Conservation (phyloP, 1,284 basidiomycete genomes). For the Ustilago nuda region DNA sequence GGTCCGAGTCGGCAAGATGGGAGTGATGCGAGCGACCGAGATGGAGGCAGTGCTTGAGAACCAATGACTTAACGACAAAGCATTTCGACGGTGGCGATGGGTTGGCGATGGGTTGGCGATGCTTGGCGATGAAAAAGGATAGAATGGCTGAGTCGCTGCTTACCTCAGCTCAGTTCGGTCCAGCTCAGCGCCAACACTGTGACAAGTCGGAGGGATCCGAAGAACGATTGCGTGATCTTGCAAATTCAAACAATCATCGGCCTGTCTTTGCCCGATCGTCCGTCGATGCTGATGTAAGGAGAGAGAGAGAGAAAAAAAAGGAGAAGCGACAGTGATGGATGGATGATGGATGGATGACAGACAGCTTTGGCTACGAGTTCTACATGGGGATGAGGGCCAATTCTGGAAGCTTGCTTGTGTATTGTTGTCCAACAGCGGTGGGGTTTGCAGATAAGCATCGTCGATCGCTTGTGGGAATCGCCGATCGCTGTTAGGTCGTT, state of each 20-base stretch:
- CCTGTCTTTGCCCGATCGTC: not conserved
- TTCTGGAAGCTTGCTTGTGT: not conserved
- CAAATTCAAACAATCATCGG: not conserved
- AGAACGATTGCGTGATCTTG: conserved; percentile 11
- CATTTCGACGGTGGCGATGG: not conserved
- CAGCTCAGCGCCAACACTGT: not conserved
- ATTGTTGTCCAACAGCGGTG: not conserved
- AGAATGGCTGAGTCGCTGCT: not conserved
- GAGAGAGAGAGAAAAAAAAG: not conserved
- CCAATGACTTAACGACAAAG: not conserved
- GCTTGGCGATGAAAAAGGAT: not conserved
- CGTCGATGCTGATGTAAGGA: not conserved
- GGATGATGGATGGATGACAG: not conserved
- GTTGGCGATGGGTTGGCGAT: not conserved
- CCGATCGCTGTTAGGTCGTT: conserved; percentile 4
- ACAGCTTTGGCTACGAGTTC: not conserved
- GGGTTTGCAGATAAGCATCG: conserved; percentile 1
- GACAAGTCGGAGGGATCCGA: not conserved
- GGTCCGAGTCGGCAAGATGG: not conserved
- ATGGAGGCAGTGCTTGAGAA: not conserved
- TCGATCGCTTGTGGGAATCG: not conserved
- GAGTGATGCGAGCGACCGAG: not conserved
- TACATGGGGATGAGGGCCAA: not conserved
- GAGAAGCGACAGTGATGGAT: not conserved
- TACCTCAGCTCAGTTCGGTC: not conserved